Evolutionary conservation across 2,329 filamentous ascomycete genomes (phyloP).

Genomic region (Aspergillus puulaauensis): DNA sequence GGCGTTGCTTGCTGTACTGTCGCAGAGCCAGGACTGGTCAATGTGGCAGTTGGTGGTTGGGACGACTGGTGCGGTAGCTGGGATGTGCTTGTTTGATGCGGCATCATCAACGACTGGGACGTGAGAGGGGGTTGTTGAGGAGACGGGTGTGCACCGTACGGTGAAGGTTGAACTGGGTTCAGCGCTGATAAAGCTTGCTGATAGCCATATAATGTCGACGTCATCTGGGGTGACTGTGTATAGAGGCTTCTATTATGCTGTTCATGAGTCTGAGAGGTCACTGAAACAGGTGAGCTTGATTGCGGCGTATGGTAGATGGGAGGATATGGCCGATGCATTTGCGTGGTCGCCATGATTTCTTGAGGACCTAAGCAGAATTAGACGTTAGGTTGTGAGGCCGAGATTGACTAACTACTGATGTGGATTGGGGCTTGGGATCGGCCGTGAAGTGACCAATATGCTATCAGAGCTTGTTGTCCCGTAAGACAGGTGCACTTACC

Average conservation of each 20-base stretch:
- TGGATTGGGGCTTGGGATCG: background rate
- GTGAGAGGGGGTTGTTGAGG: constrained; percentile 58
- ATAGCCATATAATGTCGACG: constrained; percentile 81
- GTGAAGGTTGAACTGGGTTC: constrained; percentile 53
- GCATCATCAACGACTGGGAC: constrained; percentile 56
- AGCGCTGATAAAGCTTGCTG: constrained; percentile 53
- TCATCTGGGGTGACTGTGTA: constrained; percentile 75
- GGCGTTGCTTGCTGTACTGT: constrained; percentile 39
- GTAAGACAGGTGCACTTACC: constrained; percentile 56
- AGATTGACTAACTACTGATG: constrained; percentile 60
- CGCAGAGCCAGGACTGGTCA: constrained; percentile 61
- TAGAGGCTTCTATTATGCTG: constrained; percentile 83
- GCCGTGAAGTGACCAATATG: background rate
- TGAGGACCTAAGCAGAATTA: constrained; percentile 62
- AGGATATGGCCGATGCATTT: constrained; percentile 73
- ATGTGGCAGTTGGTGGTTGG: constrained; percentile 53
- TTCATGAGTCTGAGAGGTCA: constrained; percentile 86
- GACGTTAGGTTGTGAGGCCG: constrained; percentile 17
- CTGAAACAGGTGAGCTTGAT: constrained; percentile 90
- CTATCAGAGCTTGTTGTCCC: background rate
- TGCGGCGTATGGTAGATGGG: constrained; percentile 95
- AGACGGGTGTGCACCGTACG: constrained; percentile 57
- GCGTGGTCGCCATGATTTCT: constrained; percentile 65
- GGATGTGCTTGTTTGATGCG: constrained; percentile 37
- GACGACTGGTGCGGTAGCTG: constrained; percentile 44